Base-by-base conservation (phyloP, 2,329 filamentous ascomycete genomes). In the Juglanconis juglandina region DNA sequence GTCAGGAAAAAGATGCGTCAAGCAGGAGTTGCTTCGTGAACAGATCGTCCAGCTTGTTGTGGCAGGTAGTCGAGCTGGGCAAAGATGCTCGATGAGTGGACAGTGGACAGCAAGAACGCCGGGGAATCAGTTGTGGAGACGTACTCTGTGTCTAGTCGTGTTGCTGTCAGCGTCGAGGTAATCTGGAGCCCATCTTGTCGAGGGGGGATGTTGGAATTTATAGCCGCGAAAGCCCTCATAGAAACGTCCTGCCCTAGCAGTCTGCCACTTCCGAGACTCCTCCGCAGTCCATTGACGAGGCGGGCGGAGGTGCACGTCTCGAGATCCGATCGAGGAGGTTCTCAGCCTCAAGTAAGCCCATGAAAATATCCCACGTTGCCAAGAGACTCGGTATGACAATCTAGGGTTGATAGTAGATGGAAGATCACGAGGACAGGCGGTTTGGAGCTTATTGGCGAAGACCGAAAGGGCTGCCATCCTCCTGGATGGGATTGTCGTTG, bases 391-490 rank as follows among this genome's bases (percentile, higher is more conserved):
- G n/a, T 35, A 50, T 54, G 53, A 60, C 58, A 37, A 44, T 51
- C 39, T 24, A 55, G 50, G 39, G 32, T 55, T 53, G 46, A 32
- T 14, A 8, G 30, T 24, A 17, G 41, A 44, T 32, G 44, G 35
- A 17, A 51, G 32, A 60, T 54, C 58, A 60, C 61, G 46, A 48
- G 58, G 32, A 50, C 47, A 47, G 37, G 14, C 30, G 37, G 4
- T 33, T 10, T 17, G n/a, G 17, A 60, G 54, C 58, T 51, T 41
- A 63, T 63, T 63, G 61, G 58, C 39, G 48, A 53, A 33, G 5
- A 8, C 17, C 14, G 49, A 54, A 34, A 58, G 54, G 58, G 58
- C 47, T 60, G 61, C 58, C 50, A 53, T 49, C 58, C 50, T 56
- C 9, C 8, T 52, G 24, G 50, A 56, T 33, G 37, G 34, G 44